Conservation (phyloP, 2,329 filamentous ascomycete species). For the Niveomyces coronatus region DNA sequence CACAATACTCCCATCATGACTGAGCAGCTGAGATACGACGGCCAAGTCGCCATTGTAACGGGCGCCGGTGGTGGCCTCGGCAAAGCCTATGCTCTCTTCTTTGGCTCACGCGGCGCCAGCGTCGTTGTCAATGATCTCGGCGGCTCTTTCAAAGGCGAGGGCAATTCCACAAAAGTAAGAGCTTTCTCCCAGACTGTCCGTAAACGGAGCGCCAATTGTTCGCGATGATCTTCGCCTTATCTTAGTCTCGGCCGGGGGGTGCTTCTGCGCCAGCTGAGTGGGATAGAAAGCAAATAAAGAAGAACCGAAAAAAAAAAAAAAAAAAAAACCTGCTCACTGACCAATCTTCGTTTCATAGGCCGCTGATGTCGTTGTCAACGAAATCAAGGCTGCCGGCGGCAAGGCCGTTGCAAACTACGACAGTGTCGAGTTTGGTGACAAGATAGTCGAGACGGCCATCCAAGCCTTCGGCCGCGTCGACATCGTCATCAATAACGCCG, state of each 20-base stretch:
- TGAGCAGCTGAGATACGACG: slow-evolving; percentile 66
- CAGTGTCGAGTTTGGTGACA: slow-evolving; percentile 83
- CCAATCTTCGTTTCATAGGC: slow-evolving; percentile 53
- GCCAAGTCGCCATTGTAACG: slow-evolving; percentile 74
- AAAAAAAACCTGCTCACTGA: too few relatives aligned
- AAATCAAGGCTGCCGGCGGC: slow-evolving; percentile 79
- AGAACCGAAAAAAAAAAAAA: too few relatives aligned
- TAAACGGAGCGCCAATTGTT: too few relatives aligned
- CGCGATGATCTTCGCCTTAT: too few relatives aligned
- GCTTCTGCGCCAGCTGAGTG: too few relatives aligned
- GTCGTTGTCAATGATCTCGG: slow-evolving; percentile 97
- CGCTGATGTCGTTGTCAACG: slow-evolving; percentile 71
- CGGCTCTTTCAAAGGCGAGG: slow-evolving; percentile 87
- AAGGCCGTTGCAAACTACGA: slow-evolving; percentile 98
- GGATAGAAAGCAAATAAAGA: too few relatives aligned
- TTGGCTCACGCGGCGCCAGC: slow-evolving; percentile 81
- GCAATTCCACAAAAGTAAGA: slow-evolving; percentile 70
- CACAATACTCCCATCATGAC: slow-evolving; percentile 38
- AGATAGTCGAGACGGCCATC: slow-evolving; percentile 85
- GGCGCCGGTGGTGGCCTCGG: slow-evolving; percentile 72
- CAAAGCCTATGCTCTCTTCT: slow-evolving; percentile 80
- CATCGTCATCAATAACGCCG: slow-evolving; percentile 94
- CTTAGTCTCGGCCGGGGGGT: too few relatives aligned
- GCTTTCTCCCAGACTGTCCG: neutral
- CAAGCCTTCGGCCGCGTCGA: slow-evolving; percentile 78